Evolutionary conservation across 2,329 filamentous ascomycete species (phyloP).

Genomic region (Epichloe baconii): DNA sequence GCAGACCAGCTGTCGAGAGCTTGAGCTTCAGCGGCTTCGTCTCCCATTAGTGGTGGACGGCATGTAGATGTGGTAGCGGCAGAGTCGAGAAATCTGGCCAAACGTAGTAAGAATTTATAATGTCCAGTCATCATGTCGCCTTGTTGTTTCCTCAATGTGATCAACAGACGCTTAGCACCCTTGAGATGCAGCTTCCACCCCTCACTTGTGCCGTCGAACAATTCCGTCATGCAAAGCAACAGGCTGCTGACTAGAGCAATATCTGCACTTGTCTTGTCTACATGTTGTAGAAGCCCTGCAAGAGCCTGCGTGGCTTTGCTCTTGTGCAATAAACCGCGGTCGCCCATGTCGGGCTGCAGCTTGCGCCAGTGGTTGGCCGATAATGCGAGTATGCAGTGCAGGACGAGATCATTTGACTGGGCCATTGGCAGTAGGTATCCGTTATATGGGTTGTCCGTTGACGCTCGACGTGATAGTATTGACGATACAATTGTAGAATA

Average conservation of each 20-base stretch:
- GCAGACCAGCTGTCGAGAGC: slow-evolving; percentile 15
- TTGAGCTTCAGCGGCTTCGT: slow-evolving; percentile 16
- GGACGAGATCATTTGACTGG: slow-evolving; percentile 18
- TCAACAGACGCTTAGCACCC: slow-evolving; percentile 26
- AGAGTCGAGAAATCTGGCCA: slow-evolving; percentile 20
- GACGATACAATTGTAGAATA: slow-evolving; percentile 21
- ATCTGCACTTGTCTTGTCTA: slow-evolving; percentile 18
- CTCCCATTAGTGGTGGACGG: slow-evolving; percentile 20
- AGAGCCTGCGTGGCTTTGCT: slow-evolving; percentile 19
- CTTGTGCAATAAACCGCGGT: slow-evolving; percentile 19
- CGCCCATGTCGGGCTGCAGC: slow-evolving; percentile 17
- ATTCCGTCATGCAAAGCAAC: slow-evolving; percentile 28
- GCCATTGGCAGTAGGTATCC: slow-evolving; percentile 20
- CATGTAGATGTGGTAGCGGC: slow-evolving; percentile 22
- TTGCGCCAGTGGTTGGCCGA: slow-evolving; percentile 23
- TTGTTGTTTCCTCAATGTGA: slow-evolving; percentile 17
- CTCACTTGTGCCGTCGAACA: slow-evolving; percentile 28
- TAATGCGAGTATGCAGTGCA: slow-evolving; percentile 20
- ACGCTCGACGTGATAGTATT: slow-evolving; percentile 19
- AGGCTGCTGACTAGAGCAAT: slow-evolving; percentile 27
- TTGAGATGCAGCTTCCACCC: slow-evolving; percentile 30
- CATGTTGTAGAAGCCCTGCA: slow-evolving; percentile 20
- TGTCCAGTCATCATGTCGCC: slow-evolving; percentile 22
- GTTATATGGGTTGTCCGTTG: slow-evolving; percentile 18
- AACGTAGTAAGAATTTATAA: slow-evolving; percentile 24